Evolutionary conservation across 257 asterid species (phyloP).

Genomic region (Solanum chmielewskii): DNA sequence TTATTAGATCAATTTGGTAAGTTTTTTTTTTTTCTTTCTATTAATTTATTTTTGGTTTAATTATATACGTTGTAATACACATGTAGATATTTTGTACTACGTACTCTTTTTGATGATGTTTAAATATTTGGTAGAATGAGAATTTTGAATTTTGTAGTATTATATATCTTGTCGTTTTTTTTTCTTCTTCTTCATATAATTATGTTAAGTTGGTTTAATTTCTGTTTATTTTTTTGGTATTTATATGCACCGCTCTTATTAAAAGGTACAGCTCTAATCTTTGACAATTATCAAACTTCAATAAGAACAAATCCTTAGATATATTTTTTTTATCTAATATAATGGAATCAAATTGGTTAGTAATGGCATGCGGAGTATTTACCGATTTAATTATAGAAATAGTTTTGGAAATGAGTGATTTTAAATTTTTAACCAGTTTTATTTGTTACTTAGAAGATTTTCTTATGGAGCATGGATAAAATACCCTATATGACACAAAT

Average conservation of each 20-base stretch:
- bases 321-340: not conserved
- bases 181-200: not conserved
- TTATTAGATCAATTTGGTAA: not conserved
- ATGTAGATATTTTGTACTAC: not conserved
- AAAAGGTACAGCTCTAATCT: not conserved
- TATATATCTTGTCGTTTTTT: not conserved
- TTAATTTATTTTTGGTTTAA: not conserved
- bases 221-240: not conserved
- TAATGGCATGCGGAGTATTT: not conserved
- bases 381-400: not conserved
- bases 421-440: not conserved
- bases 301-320: not conserved
- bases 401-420: not conserved
- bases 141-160: not conserved
- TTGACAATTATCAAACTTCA: not conserved
- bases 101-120: not conserved
- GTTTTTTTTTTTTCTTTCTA: not conserved
- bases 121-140: not conserved
- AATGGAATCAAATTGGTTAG: not conserved
- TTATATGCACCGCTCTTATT: not conserved
- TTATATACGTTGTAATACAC: not conserved
- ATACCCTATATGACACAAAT: not conserved
- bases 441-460: not conserved
- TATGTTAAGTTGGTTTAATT: not conserved
- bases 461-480: not conserved